A percentile compares a stretch with the other conserved stretches of the same genome.
Evolutionary conservation across 2,329 filamentous ascomycete genomes (phyloP).

Genomic region (Amauroascus niger): DNA sequence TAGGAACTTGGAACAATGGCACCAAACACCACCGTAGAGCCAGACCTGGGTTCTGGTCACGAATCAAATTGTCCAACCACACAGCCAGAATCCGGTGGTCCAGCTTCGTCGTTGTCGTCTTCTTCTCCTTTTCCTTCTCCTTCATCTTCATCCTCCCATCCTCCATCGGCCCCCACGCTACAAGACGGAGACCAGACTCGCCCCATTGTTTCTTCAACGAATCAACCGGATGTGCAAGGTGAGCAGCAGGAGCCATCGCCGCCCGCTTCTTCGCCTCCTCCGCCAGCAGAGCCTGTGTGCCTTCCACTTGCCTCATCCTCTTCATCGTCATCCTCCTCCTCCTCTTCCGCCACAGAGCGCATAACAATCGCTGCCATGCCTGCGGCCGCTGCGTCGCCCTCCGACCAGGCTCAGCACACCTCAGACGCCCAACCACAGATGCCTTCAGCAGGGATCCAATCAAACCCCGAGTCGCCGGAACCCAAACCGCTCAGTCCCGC

Average conservation of each 20-base stretch:
- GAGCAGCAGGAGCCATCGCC: not conserved
- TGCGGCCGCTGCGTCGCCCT: not conserved
- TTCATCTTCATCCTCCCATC: no score
- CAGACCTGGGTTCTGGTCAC: constrained; percentile 3
- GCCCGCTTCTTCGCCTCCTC: not conserved
- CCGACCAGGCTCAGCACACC: not conserved
- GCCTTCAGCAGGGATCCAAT: not conserved
- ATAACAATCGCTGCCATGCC: constrained; percentile 2
- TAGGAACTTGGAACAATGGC: constrained; percentile 13
- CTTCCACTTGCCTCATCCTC: not conserved
- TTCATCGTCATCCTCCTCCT: not conserved
- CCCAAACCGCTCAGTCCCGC: constrained; percentile 8
- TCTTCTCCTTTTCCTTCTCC: no score
- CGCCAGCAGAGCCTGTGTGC: not conserved
- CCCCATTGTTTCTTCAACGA: not conserved
- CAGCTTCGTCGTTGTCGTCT: no score
- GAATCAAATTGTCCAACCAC: constrained; percentile 11
- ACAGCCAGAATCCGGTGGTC: not conserved
- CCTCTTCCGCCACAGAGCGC: not conserved
- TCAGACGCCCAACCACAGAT: not conserved
- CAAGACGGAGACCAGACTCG: not conserved
- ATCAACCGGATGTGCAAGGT: constrained; percentile 2
- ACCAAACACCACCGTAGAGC: constrained; percentile 7
- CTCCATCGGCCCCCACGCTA: not conserved
- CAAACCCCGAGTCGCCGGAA: constrained; percentile 1